These are phyloP conservation scores for Neurospora hispaniola DNA, from an alignment of 495 filamentous ascomycete species.

Conservation along the genomic window DNA sequence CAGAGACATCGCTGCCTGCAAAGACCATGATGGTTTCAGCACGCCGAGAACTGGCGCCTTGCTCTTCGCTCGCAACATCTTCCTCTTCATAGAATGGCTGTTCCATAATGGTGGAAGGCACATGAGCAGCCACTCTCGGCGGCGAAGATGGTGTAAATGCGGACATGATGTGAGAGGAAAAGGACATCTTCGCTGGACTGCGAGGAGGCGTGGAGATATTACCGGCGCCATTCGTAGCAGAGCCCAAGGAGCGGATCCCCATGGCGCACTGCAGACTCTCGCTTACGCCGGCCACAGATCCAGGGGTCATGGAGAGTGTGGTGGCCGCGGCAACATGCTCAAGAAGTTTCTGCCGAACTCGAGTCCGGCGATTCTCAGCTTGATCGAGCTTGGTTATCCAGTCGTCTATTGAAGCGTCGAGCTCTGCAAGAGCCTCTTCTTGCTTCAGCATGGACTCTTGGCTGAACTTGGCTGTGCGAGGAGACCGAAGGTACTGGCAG, in stretches of 20 bases:
- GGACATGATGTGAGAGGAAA: conserved; percentile 15
- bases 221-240: conserved; percentile 15
- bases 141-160: conserved; percentile 27
- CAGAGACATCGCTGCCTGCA: conserved; percentile 53
- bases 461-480: conserved; percentile 51
- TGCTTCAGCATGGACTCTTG: conserved; percentile 61
- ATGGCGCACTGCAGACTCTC: conserved; percentile 33
- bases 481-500: conserved; percentile 55
- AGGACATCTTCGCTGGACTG: conserved; percentile 30
- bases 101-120: conserved; percentile 39
- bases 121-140: conserved; percentile 36
- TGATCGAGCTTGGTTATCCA: conserved; percentile 64
- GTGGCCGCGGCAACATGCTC: conserved; percentile 60
- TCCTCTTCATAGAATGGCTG: conserved; percentile 32
- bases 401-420: conserved; percentile 64
- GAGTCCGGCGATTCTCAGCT: conserved; percentile 60
- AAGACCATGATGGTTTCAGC: conserved; percentile 60
- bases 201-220: conserved; percentile 39
- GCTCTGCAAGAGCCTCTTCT: conserved; percentile 59
- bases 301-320: conserved; percentile 23
- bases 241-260: conserved; percentile 24
- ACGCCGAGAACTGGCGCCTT: conserved; percentile 8
- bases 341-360: conserved; percentile 63
- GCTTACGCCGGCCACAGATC: conserved; percentile 23
- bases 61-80: conserved; percentile 3